Evolutionary conservation across 208 protist species (phyloP), one percentile per base, ranked within the genome.

Genomic region (Leishmania aethiopica): DNA sequence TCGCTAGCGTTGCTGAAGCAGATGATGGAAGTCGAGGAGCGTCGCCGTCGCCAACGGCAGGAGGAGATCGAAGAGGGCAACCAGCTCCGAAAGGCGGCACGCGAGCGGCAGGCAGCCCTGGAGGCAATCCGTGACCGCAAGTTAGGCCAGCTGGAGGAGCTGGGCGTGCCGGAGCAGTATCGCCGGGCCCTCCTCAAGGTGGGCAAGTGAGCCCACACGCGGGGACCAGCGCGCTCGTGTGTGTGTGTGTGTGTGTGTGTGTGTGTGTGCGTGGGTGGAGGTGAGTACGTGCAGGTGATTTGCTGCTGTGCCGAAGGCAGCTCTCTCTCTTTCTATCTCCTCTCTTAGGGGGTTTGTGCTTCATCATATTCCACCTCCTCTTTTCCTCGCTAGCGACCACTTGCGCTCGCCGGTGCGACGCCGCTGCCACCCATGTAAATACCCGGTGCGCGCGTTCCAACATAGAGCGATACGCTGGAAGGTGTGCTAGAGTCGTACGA

Each of bases 61-160:
- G 95, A 97, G 88, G 96, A 91, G 81, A 87, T 98, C 0, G 97
- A 98, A 73, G 96, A 98, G 88, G 96, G 97, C 53, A 85, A 95
- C 82, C 87, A 93, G 51, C 28, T 95, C 32, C 87, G 90, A 77
- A 88, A 88, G 70, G 88, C 95, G 60, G 86, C 86, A 47, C 89
- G 95, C 22, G 92, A 96, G 79, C 91, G 97, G 10, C 86, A 91
- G 80, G 90, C 91, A n/a, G 92, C 95, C 0, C 81, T 99, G 60
- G 96, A 98, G 79, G 89, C 86, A 37, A 97, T 99, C 69, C 91
- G 96, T 22, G 82, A 94, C 78, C 85, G 92, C 35, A 98, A 98
- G 80, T 73, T 97, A 37, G 76, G 80, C 28, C 93, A 98, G 84
- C 84, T 98, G 62, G 89, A 96, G 66, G 78, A 88, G 25, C 86